Evolutionary conservation across 345 rosid species (phyloP).

Genomic region (Pistacia integerrima): DNA sequence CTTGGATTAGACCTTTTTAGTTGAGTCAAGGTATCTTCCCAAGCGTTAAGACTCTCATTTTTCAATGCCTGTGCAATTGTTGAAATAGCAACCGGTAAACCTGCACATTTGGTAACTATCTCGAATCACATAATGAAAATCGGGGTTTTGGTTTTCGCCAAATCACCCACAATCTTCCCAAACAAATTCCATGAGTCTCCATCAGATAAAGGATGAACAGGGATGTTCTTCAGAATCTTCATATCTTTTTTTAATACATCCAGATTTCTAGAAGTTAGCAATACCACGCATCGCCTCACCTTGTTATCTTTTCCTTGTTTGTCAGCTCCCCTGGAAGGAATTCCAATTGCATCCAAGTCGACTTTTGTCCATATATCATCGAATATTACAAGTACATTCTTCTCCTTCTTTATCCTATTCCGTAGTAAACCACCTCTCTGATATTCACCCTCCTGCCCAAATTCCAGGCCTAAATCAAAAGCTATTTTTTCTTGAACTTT

Average conservation of each 20-base stretch:
- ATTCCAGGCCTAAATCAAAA: too few species aligned
- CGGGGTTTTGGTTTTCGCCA: neutral
- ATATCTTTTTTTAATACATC: slow-evolving; percentile 14
- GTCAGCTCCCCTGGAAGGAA: too few species aligned
- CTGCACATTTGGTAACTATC: slow-evolving; percentile 10
- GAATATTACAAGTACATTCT: too few species aligned
- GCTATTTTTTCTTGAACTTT: too few species aligned
- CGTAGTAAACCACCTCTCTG: too few species aligned
- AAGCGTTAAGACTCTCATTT: neutral
- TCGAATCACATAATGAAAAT: neutral
- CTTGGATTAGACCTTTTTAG: neutral
- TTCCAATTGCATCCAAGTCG: too few species aligned
- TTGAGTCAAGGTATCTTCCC: slow-evolving; percentile 13
- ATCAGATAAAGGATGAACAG: neutral
- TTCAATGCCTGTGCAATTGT: slow-evolving; percentile 21
- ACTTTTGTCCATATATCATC: too few species aligned
- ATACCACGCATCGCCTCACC: too few species aligned
- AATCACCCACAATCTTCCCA: neutral
- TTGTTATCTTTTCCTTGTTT: too few species aligned
- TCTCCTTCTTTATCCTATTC: too few species aligned
- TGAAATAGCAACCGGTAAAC: slow-evolving; percentile 19
- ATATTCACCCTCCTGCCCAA: too few species aligned
- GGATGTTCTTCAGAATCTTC: slow-evolving; percentile 4
- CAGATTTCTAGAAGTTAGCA: too few species aligned
- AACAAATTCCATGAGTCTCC: slow-evolving; percentile 25